These are phyloP conservation scores for Tetraselmis striata DNA, from an alignment of 139 green algal genomes.

Conservation along the genomic window DNA sequence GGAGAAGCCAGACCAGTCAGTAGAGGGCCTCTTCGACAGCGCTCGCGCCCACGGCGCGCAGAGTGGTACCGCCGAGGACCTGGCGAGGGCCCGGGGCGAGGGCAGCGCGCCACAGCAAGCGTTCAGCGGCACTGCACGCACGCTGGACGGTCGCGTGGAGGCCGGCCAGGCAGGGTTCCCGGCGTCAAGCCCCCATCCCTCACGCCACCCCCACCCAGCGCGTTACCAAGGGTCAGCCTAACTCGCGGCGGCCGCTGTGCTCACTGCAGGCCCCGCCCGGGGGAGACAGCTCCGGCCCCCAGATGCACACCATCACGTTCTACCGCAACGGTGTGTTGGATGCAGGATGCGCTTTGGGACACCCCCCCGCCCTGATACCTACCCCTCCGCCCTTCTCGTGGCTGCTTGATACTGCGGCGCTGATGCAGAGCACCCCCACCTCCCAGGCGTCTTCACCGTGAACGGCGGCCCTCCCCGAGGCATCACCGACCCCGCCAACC, in stretches of 20 bases:
- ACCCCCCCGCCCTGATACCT: too few species aligned
- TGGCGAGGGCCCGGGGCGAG: slow-evolving; percentile 12
- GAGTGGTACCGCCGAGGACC: slow-evolving; percentile 44
- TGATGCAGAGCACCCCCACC: too few species aligned
- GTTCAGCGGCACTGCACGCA: slow-evolving; percentile 55
- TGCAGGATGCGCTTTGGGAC: background rate
- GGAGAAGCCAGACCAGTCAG: slow-evolving; percentile 5
- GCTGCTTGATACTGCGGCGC: too few species aligned
- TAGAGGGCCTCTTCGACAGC: slow-evolving; percentile 54
- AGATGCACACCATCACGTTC: slow-evolving; percentile 73
- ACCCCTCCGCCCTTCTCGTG: too few species aligned
- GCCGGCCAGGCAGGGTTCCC: slow-evolving; percentile 4
- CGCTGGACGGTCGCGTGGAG: slow-evolving; percentile 61
- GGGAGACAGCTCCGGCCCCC: background rate
- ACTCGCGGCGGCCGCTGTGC: background rate
- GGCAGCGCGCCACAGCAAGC: slow-evolving; percentile 5
- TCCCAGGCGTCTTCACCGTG: slow-evolving; percentile 61
- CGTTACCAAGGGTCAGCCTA: background rate
- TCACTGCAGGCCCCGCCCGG: background rate
- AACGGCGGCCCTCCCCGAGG: slow-evolving; percentile 48
- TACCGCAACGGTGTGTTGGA: slow-evolving; percentile 60
- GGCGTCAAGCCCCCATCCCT: background rate
- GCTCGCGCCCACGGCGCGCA: slow-evolving; percentile 46
- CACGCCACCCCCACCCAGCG: background rate
- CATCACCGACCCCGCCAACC: slow-evolving; percentile 67